Evolutionary conservation across 108 stramenopile species (phyloP), one percentile per base, ranked within the genome.

Genomic region (Discostella pseudostelligera): DNA sequence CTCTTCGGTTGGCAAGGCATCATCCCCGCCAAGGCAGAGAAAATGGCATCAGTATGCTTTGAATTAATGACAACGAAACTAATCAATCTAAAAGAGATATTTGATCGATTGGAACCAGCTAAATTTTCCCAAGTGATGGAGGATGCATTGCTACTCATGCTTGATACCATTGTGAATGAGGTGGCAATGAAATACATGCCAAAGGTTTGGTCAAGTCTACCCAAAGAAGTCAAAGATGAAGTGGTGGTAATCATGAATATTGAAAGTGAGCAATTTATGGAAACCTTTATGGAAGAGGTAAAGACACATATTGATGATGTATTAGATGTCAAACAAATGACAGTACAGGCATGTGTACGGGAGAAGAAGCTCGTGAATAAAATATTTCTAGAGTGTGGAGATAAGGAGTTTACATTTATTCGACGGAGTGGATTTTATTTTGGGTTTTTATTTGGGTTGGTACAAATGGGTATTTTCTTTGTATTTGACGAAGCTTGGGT

Each of bases 301-400:
- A 86, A 93, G 54, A 67, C 54, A 16, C 85, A 94, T 69, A 82
- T 96, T 50, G 80, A 90, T 8, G 85, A 92, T 59, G 73, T 96
- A 19, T 76, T 96, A 25, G 94, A 98, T 68, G 81, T 98, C 51
- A 89, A 98, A 59, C 51, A 83, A 49, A 92, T 97, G 89, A 86
- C 84, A 12, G 91, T 98, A 2, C 55, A 47, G 10, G 85, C 89
- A 5, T 88, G 96, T 69, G 87, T 95, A 22, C 72, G 74, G 46
- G 88, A 97, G 69, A 93, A 93, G 67, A 80, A 79, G 57, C 76
- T 98, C 56, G 80, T 96, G 57, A 89, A 92, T 60, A 82, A 89
- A 51, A 85, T 97, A 22, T 98, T 98, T 76, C 80, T 89, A 79
- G 88, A 95, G 67, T 92, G 91, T 60, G 96, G 96, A 25, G 94